Evolutionary conservation across 2,329 filamentous ascomycete genomes (phyloP), one percentile per base, ranked within the genome.

Genomic region (Eurotiales sp.): DNA sequence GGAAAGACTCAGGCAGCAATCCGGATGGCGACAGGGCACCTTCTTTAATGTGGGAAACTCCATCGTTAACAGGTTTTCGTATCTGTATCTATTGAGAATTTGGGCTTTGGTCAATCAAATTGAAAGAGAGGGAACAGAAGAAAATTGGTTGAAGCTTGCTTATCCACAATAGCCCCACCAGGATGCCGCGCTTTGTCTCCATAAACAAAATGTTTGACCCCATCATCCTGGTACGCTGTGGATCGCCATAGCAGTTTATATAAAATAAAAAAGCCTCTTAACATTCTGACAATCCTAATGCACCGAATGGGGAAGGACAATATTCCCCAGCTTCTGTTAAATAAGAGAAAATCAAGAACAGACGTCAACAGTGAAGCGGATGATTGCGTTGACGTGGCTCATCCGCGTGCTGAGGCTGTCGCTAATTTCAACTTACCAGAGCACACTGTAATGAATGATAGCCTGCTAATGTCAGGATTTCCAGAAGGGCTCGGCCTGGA

Each of bases 1-100:
- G n/a, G 45, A 47, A 14, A 47, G 15, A n/a, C 45, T 40, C 17
- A 39, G 3, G 29, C 45, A 47, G 36, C 45, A 47, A 37, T 47
- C 36, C 2, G 45, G 45, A n/a, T 47, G 34, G 34, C 45, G 45
- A 22, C 15, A 40, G 5, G 45, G 34, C 1, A 12, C 25, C 8
- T 39, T 17, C 11, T 34, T 47, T 11, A 27, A 4, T 12, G 36
- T 22, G 17, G 45, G 45, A 17, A 47, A 27, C 6, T n/a, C 23
- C 44, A 29, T n/a, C n/a, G n/a, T n/a, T n/a, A n/a, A n/a, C n/a
- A n/a, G n/a, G n/a, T n/a, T n/a, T n/a, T n/a, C n/a, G n/a, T n/a
- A n/a, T n/a, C n/a, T n/a, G n/a, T n/a, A n/a, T n/a, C n/a, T n/a
- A n/a, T n/a, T n/a, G n/a, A n/a, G n/a, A n/a, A n/a, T n/a, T n/a